Base-by-base conservation (phyloP, 2,329 filamentous ascomycete genomes). In the Pseudogymnoascus sp. region DNA sequence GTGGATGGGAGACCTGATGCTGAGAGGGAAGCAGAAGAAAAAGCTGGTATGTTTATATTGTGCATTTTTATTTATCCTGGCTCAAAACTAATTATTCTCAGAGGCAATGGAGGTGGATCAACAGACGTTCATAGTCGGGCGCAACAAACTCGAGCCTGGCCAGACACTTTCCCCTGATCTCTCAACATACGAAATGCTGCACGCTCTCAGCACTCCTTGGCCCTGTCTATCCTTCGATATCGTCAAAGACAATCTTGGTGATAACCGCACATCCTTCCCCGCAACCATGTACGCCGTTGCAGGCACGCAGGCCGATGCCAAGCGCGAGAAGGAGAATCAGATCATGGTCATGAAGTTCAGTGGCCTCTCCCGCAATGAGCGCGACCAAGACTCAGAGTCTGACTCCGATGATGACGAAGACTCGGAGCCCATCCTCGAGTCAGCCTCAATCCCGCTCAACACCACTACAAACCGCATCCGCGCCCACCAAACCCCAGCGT, bases 141-240 rank as follows among this genome's bases (percentile, higher is more conserved):
- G 94, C 71, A 91, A 92, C 74, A 93, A 94, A 78, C 83, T 97
- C 66, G 90, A 91, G 66, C 87, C 91, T 10, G 93, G 92, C 69
- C 92, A 97, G 79, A 92, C 91, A 4, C 83, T 99, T 62, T 86
- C 92, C 3, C 93, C 94, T 12, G 94, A 99, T 76, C 82, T 90
- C 63, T 90, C 89, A n/a, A 93, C 93, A 5, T 99, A 99, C 79
- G 89, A 97, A 74, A 95, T 99, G 92, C 85, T 99, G 64, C 94
- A 99, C 80, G 91, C 86, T 65, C 83, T 99, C 66, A 94, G 89
- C 75, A 92, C 92, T 6, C 92, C 92, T 1, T 99, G 94, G 94
- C 94, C 94, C 2, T 99, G 94, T 74, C 83, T 99, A 13, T 97
- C 93, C 1, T 96, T 97, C 76, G 94, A 97, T 73, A 88, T 99